Conservation (phyloP, 805 yeast species). For the Kuraishia cidri region DNA sequence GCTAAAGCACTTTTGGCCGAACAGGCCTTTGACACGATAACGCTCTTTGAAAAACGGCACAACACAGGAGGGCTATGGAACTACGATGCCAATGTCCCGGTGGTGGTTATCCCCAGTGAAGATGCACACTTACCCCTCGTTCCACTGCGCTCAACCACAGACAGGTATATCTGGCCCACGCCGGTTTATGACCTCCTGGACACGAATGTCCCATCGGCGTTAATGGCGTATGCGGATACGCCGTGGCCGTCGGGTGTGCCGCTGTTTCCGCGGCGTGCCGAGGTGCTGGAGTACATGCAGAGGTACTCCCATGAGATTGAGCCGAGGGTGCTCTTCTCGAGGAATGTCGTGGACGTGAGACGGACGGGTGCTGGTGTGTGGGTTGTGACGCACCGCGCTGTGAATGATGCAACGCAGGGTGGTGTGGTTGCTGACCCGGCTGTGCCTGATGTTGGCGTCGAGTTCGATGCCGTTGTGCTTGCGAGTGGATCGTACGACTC, state of each 20-base stretch:
- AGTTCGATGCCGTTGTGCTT: slow-evolving; percentile 53
- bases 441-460: slow-evolving; percentile 19
- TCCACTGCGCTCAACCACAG: neutral
- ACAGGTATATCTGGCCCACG: slow-evolving; percentile 29
- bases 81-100: slow-evolving; percentile 22
- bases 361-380: slow-evolving; percentile 23
- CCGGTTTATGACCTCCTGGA: slow-evolving; percentile 61
- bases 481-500: slow-evolving; percentile 56
- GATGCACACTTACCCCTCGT: slow-evolving; percentile 11
- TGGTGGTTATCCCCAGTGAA: slow-evolving; percentile 18
- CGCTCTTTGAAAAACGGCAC: slow-evolving; percentile 49
- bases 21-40: slow-evolving; percentile 32
- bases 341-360: slow-evolving; percentile 35
- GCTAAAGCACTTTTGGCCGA: slow-evolving; percentile 57
- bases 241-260: slow-evolving; percentile 39
- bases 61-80: slow-evolving; percentile 81
- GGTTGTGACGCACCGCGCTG: slow-evolving; percentile 28
- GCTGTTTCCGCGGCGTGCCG: slow-evolving; percentile 45
- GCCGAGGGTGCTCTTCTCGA: slow-evolving; percentile 29
- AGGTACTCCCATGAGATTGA: slow-evolving; percentile 36
- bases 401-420: slow-evolving; percentile 21
- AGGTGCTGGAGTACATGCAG: slow-evolving; percentile 49
- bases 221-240: slow-evolving; percentile 57
- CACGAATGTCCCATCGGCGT: slow-evolving; percentile 54
- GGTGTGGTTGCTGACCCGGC: slow-evolving; percentile 8